These are phyloP conservation scores for Fonsecaea monophora DNA, from an alignment of 2,329 filamentous ascomycete species.

Conservation along the genomic window DNA sequence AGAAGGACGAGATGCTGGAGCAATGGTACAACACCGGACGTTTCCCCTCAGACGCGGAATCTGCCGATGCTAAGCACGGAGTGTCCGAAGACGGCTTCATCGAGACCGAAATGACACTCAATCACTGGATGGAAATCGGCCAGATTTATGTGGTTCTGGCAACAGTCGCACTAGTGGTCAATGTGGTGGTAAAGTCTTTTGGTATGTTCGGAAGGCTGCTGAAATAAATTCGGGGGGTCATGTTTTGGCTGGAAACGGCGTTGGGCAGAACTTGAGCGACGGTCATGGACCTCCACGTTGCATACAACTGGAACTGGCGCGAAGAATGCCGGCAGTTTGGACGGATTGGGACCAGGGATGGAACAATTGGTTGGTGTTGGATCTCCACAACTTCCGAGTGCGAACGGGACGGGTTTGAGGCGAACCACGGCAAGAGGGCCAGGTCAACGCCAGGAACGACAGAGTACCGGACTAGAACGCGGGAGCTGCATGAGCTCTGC, in stretches of 20 bases:
- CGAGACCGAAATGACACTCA: slow-evolving; percentile 52
- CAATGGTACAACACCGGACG: slow-evolving; percentile 77
- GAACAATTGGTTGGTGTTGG: slow-evolving; percentile 1
- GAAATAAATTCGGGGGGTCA: slow-evolving; percentile 9
- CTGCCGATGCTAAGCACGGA: slow-evolving; percentile 49
- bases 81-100: slow-evolving; percentile 50
- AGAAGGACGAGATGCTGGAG: slow-evolving; percentile 90
- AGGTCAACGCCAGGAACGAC: background rate
- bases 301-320: background rate
- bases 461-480: background rate
- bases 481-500: background rate
- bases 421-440: background rate
- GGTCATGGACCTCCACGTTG: background rate
- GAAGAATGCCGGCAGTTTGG: background rate
- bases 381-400: background rate
- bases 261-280: background rate
- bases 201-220: slow-evolving; percentile 36
- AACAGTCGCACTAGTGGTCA: slow-evolving; percentile 44
- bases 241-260: background rate
- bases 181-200: slow-evolving; percentile 42
- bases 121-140: slow-evolving; percentile 53
- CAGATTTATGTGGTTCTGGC: slow-evolving; percentile 53
- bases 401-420: background rate
- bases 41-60: slow-evolving; percentile 73
- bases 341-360: background rate